Evolutionary conservation across 228 moss, liverwort and hornwort genomes (phyloP).

Genomic region (Sphagnum fallax): DNA sequence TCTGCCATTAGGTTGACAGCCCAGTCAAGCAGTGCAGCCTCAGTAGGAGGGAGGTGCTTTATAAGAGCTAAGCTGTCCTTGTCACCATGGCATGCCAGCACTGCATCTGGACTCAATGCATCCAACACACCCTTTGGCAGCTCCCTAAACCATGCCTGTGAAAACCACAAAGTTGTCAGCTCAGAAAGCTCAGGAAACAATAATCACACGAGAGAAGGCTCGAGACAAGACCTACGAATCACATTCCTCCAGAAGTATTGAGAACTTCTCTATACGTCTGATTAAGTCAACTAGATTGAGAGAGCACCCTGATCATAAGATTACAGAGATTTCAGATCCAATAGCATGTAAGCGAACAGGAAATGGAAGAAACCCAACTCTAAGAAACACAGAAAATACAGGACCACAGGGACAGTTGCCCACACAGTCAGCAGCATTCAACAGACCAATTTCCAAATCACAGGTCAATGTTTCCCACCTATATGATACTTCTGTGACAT

Average conservation of each 20-base stretch:
- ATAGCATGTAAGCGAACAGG: too few species aligned
- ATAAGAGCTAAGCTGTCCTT: slow-evolving; percentile 86
- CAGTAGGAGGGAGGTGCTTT: slow-evolving; percentile 76
- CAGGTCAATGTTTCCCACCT: not conserved
- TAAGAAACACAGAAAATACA: too few species aligned
- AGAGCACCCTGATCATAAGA: too few species aligned
- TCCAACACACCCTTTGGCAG: slow-evolving; percentile 89
- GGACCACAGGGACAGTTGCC: too few species aligned
- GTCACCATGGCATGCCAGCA: slow-evolving; percentile 92
- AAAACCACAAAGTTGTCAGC: not conserved
- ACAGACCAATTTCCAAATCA: too few species aligned
- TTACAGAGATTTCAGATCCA: too few species aligned
- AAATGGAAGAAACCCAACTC: too few species aligned
- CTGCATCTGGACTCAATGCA: slow-evolving; percentile 82
- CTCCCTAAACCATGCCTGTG: slow-evolving; percentile 97
- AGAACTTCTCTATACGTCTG: not conserved
- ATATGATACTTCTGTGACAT: not conserved
- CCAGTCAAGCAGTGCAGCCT: slow-evolving; percentile 93
- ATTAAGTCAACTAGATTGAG: too few species aligned
- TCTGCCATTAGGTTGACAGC: slow-evolving; percentile 96
- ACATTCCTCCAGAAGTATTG: too few species aligned
- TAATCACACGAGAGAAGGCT: not conserved
- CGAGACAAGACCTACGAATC: not conserved
- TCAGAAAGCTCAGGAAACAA: not conserved
- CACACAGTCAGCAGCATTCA: too few species aligned